Base-by-base conservation (phyloP, 495 filamentous ascomycete species). In the Xylaria flabelliformis region DNA sequence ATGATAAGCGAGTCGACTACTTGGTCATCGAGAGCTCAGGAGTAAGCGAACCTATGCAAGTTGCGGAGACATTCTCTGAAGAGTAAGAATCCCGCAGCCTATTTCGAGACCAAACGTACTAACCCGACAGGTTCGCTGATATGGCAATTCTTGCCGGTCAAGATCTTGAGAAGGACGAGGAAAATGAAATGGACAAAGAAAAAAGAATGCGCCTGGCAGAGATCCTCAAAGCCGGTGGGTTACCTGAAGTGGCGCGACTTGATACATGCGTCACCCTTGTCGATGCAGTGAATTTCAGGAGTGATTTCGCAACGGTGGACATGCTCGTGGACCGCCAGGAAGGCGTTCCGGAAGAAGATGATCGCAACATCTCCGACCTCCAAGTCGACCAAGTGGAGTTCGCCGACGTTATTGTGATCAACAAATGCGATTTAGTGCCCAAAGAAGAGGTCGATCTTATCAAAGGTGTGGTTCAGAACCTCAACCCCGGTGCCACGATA, bases 381-480 rank as follows among this genome's bases (percentile, higher is more conserved):
- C 87, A 89, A 80, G 87, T 89, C 0, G 88, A 90, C 67, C 88
- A 90, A 72, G 88, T 90, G 56, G 88, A 90, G 74, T 90, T 90
- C 67, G 87, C 88, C 6, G 86, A 90, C 64, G 87, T 90, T 3
- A 79, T 90, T 15, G 80, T 90, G 39, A 72, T 90, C 41, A 90
- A 90, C 74, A 90, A 90, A 77, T 74, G 69, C 34, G 78, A 81
- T 41, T 58, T 80, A 12, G 79, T 81, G 79, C 63, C 83, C 34
- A 73, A 80, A 70, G 73, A 80, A 17, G 82, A 79, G 10, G 74
- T 79, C 7, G 67, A 80, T 12, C 80, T 80, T 39, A 85, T 89
- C 74, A 71, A 77, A 26, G 82, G 82, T 6, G 73, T 87, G 9
- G 70, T 90, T 32, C 80, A 77, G 34, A 70, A 85, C 36, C 80